A percentile compares a stretch with the other conserved stretches of the same genome.
phyloP scores from a whole-genome alignment of 2,329 filamentous ascomycete species.

The Hymenotorrendiella dingleyae region DNA sequence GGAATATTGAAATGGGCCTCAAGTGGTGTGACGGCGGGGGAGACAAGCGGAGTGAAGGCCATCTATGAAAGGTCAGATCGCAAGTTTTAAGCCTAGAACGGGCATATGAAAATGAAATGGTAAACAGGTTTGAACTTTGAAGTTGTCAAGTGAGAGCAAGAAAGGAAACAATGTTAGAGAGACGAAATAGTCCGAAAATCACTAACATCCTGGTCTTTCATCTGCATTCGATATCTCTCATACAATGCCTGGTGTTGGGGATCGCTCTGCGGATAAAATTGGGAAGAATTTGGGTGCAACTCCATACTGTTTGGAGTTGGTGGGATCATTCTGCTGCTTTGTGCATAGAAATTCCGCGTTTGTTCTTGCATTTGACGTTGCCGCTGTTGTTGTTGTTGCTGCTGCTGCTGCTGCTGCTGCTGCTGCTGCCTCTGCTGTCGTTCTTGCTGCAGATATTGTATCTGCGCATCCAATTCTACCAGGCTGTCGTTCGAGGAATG shows the following conservation, averaged over 20 bases:
- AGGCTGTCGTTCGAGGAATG: slow-evolving; percentile 47
- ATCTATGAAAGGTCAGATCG: too few species aligned
- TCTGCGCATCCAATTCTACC: slow-evolving; percentile 58
- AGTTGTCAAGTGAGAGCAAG: too few species aligned
- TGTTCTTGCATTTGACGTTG: slow-evolving; percentile 43
- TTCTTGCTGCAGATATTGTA: slow-evolving; percentile 60
- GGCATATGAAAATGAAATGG: too few species aligned
- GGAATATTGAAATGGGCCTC: slow-evolving; percentile 59
- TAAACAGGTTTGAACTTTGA: too few species aligned
- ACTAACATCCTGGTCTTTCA: slow-evolving; percentile 63
- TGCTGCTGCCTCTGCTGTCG: slow-evolving; percentile 50
- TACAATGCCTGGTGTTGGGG: slow-evolving; percentile 56
- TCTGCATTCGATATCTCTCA: slow-evolving; percentile 52
- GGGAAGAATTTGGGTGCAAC: slow-evolving; percentile 53
- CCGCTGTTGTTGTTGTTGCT: not conserved
- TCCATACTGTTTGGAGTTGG: slow-evolving; percentile 79
- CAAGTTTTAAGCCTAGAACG: too few species aligned
- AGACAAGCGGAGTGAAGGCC: slow-evolving; percentile 74
- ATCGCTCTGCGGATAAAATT: slow-evolving; percentile 52
- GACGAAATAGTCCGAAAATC: not conserved
- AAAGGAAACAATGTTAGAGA: too few species aligned
- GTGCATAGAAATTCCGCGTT: slow-evolving; percentile 44
- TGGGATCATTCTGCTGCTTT: slow-evolving; percentile 59
- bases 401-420: slow-evolving; percentile 8
- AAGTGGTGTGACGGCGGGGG: slow-evolving; percentile 76